Base-by-base conservation (phyloP, 108 stramenopile species). In the Parietichytrium sp. region DNA sequence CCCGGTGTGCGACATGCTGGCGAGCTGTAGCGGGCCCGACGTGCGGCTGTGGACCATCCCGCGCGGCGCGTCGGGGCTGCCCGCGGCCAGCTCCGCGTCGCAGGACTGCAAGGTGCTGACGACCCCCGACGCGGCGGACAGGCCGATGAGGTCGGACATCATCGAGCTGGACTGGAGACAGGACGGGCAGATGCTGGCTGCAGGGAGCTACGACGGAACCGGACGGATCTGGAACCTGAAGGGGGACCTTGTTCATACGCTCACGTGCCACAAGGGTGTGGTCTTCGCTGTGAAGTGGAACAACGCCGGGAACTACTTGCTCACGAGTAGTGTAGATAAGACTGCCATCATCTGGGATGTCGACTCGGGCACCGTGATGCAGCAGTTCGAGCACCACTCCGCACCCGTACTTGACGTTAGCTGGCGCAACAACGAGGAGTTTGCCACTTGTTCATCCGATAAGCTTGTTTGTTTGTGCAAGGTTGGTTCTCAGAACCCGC, bases 381-480 rank as follows among this genome's bases (percentile, higher is more conserved):
- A 54, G 27, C 16, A n/a, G 8, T 61, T 54, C 38, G 27, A 52
- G 6, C 18, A 16, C 10, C 85, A 85, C 26, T 6, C 16, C 18
- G 85, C 23, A 15, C 80, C 85, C 51, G 82, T 81, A 3, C n/a
- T 81, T 36, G 85, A 85, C 49, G 80, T 83, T 10, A 61, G 33
- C 78, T 85, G 85, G 85, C 23, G 51, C 26, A 50, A 82, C 48
- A 29, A 48, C 30, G 79, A 82, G n/a, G 77, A 49, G 6, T 83
- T 85, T 61, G 85, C 85, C 16, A 85, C 82, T 25, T 81, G 81
- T 33, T 52, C 51, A 26, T 33, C 81, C 18, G 84, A 85, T 36
- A 79, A 82, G 55, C 29, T 55, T n/a, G 36, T 85, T 16, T 42
- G 48, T 16, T 20, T 82, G 27, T 78, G 52, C 47, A 29, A 33